Evolutionary conservation across 2,329 filamentous ascomycete species (phyloP), one percentile per base, ranked within the genome.

Genomic region (Harringtonia aguacate): DNA sequence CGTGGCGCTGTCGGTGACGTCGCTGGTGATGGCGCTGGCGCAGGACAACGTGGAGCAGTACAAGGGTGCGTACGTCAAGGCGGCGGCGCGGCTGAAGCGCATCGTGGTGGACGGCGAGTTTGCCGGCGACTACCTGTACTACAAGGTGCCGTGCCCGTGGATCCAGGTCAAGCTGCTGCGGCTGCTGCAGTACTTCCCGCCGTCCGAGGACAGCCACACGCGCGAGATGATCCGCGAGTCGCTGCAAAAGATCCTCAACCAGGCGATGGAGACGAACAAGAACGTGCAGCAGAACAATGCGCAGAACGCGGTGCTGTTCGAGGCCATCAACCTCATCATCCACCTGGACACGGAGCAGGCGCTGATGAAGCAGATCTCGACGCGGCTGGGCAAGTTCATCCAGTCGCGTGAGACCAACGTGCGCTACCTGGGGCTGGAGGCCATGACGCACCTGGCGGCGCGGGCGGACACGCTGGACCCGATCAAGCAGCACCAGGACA

Each of bases 271-370:
- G 58, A 81, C 86, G 58, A 92, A 87, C 43, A 98, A 97, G 67
- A 98, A 98, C 56, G 92, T 98, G 15, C 92, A 98, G 64, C 92
- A 98, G 60, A 98, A 98, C 63, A 98, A 98, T 59, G 92, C 92
- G 1, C 92, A 97, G 58, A 98, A 98, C 58, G 92, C 92, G 1
- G 88, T 98, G 14, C 73, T 98, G 1, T 98, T 98, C 57, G 92
- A 98, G 68, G 94, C 92, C 21, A 98, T 98, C 63, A 95, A 98
- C 59, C 77, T 98, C 36, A 92, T 95, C 54, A 98, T 98, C 52
- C 92, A 98, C 59, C 76, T 98, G 21, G 92, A 97, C 55, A 95
- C 88, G 0, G 92, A 98, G 61, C 85, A 90, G 52, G 84, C 83
- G 20, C 70, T 98, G 43, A 95, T 98, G 88, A 83, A 94, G 56